A percentile compares a stretch with the other conserved stretches of the same genome.
Evolutionary conservation across 176 grass and related monocot species (phyloP).

Genomic region (Triticum monococcum): DNA sequence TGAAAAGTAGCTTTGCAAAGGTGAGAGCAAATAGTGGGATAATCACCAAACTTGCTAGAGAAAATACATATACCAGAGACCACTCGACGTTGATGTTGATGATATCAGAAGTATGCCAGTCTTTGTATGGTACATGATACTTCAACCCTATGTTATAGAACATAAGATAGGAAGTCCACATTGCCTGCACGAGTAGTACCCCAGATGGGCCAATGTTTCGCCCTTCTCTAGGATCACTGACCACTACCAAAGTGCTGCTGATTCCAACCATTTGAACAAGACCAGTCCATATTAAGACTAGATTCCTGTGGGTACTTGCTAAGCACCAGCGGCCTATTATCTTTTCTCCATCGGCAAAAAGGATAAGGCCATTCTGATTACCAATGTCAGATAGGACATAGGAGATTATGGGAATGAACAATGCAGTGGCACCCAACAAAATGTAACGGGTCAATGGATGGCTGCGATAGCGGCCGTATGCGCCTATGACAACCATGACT

Average conservation of each 20-base stretch:
- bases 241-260: neutral
- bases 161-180: neutral
- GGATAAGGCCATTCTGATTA: neutral
- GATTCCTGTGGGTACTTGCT: neutral
- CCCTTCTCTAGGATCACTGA: slow-evolving; percentile 2
- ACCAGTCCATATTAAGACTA: neutral
- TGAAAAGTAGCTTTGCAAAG: neutral
- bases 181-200: neutral
- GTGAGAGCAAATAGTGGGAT: neutral
- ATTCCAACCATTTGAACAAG: neutral
- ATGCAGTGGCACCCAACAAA: neutral
- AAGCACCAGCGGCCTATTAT: neutral
- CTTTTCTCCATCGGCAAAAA: neutral
- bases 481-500: neutral
- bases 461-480: neutral
- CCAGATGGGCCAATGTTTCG: neutral
- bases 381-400: neutral
- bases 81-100: too few relatives aligned
- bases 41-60: neutral
- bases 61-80: too few relatives aligned
- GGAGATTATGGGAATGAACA: neutral
- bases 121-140: too few relatives aligned
- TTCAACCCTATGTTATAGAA: neutral
- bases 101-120: too few relatives aligned
- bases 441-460: neutral